A percentile compares a stretch with the other conserved stretches of the same genome.
These are phyloP conservation scores for Talaromyces funiculosus DNA, from an alignment of 2,329 filamentous ascomycete species.

Conservation along the genomic window DNA sequence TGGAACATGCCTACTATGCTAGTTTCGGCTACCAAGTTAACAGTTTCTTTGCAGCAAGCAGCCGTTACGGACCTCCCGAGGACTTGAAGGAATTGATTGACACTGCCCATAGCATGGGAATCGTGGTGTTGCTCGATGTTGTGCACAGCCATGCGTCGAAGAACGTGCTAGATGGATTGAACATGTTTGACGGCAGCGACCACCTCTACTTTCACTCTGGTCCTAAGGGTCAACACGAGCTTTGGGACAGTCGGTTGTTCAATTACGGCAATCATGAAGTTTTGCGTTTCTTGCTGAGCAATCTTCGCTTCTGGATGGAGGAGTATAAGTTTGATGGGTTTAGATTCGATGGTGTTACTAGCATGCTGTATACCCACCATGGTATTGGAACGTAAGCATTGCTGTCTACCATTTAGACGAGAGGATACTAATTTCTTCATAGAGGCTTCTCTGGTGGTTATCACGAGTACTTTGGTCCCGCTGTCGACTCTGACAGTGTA, in stretches of 20 bases:
- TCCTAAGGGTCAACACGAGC: constrained; percentile 74
- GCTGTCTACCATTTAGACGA: neutral
- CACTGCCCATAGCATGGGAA: constrained; percentile 83
- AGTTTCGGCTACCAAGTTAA: constrained; percentile 99
- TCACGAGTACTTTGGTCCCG: constrained; percentile 90
- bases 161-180: constrained; percentile 90
- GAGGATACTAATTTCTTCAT: neutral
- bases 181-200: constrained; percentile 92
- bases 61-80: constrained; percentile 86
- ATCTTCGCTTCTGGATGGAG: constrained; percentile 98
- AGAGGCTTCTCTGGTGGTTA: constrained; percentile 96
- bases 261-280: constrained; percentile 97
- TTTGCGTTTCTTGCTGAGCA: constrained; percentile 89
- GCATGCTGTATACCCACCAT: constrained; percentile 94
- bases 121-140: constrained; percentile 87
- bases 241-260: constrained; percentile 95
- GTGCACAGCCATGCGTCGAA: constrained; percentile 98
- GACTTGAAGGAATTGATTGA: constrained; percentile 96
- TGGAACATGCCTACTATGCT: constrained; percentile 99
- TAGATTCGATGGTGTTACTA: constrained; percentile 95
- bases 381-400: constrained; percentile 84
- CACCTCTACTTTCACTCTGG: constrained; percentile 95
- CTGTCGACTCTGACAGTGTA: constrained; percentile 87
- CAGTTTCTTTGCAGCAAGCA: constrained; percentile 97
- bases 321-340: constrained; percentile 96